Percentiles rank a stretch among this genome's conserved stretches.
Conservation (phyloP, 352 stramenopile genomes). For the Phytopythium oedochilum region DNA sequence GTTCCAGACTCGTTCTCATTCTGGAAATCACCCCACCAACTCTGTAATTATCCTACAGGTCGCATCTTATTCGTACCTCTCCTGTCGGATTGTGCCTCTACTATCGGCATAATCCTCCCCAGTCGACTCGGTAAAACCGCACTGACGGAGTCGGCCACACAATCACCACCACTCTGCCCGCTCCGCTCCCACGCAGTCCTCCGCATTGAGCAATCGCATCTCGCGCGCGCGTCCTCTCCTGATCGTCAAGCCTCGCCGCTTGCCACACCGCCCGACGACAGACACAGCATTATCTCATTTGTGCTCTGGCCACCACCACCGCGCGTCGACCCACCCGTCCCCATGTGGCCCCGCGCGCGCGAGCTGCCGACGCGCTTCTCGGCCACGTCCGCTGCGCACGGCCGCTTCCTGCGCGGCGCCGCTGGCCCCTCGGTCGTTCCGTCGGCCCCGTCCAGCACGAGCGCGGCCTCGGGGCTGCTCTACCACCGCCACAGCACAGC, state of each 20-base stretch:
- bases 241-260: not conserved
- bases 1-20: not conserved
- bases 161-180: not conserved
- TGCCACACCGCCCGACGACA: not conserved
- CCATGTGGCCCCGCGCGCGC: slow-evolving; percentile 24
- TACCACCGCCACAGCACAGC: slow-evolving; percentile 23
- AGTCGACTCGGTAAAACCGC: not conserved
- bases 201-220: not conserved
- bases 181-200: not conserved
- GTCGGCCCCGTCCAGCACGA: slow-evolving; percentile 10
- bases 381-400: slow-evolving; percentile 13
- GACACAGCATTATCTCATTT: not conserved
- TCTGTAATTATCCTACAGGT: not conserved
- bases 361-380: slow-evolving; percentile 27
- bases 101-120: not conserved
- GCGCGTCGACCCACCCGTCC: slow-evolving; percentile 2
- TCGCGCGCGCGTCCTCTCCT: not conserved
- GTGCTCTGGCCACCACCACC: not conserved
- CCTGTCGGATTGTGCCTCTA: too few relatives aligned
- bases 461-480: slow-evolving; percentile 9
- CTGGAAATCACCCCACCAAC: not conserved
- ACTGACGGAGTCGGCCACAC: not conserved
- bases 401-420: slow-evolving; percentile 13
- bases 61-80: too few relatives aligned
- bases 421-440: not conserved